phyloP scores from a whole-genome alignment of 352 stramenopile species.

The Globisporangium middletonii region DNA sequence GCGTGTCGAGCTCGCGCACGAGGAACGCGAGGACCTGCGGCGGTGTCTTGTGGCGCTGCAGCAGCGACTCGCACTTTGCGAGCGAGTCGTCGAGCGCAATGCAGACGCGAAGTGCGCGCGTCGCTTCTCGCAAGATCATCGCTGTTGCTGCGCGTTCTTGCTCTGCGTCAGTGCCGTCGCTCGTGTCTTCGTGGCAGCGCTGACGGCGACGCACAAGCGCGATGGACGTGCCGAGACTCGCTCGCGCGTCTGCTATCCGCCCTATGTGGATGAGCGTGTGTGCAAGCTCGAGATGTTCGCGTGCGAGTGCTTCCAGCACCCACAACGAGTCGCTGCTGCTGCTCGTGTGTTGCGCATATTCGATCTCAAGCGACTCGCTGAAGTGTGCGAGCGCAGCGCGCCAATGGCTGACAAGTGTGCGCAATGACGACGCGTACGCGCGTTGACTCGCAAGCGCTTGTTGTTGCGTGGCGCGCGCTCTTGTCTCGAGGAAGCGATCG shows the following conservation, averaged over 20 bases:
- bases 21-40: conserved; percentile 15
- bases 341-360: background rate
- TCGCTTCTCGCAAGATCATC: background rate
- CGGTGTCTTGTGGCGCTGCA: conserved; percentile 17
- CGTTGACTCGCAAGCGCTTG: background rate
- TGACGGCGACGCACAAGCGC: background rate
- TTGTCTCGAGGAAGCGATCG: background rate
- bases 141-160: conserved; percentile 6
- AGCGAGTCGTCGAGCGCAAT: conserved; percentile 22
- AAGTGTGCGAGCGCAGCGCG: background rate
- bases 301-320: background rate
- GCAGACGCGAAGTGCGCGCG: conserved; percentile 12
- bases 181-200: background rate
- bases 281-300: conserved; percentile 9
- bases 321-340: background rate
- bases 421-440: background rate
- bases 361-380: background rate
- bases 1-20: conserved; percentile 14
- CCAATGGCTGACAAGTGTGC: conserved; percentile 4
- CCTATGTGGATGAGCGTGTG: conserved; percentile 2
- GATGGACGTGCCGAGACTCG: conserved; percentile 7
- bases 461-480: background rate
- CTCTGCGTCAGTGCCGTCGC: background rate
- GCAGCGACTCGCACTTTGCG: conserved; percentile 7
- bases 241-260: conserved; percentile 3